Percentiles rank a stretch among this genome's conserved stretches.
phyloP scores from a whole-genome alignment of 2,329 filamentous ascomycete genomes.

The Lecanicillium sp. region DNA sequence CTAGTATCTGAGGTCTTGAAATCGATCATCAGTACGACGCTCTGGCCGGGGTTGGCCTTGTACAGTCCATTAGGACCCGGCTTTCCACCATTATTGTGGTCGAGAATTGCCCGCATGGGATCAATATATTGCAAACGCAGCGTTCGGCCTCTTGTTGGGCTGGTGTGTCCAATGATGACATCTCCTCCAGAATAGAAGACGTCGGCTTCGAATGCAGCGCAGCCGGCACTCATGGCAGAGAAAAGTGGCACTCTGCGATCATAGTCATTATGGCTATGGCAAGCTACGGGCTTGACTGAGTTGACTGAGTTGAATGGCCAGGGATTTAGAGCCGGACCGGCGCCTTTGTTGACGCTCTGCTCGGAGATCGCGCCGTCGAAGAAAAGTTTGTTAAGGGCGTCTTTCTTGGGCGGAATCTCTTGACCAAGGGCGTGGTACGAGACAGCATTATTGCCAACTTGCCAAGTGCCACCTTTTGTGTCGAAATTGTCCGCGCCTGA shows the following conservation, averaged over 20 bases:
- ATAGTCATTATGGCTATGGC: slow-evolving; percentile 67
- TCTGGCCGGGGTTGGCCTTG: slow-evolving; percentile 40
- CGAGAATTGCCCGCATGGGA: slow-evolving; percentile 9
- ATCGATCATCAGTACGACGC: slow-evolving; percentile 59
- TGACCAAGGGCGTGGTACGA: slow-evolving; percentile 13
- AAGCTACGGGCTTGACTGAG: slow-evolving; percentile 29
- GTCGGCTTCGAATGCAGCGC: slow-evolving; percentile 60
- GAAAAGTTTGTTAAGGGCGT: slow-evolving; percentile 12
- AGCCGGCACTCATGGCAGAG: slow-evolving; percentile 52
- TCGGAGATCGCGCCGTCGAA: slow-evolving; percentile 8
- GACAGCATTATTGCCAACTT: slow-evolving; percentile 11
- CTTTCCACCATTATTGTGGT: slow-evolving; percentile 11
- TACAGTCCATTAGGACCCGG: slow-evolving; percentile 41
- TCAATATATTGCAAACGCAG: slow-evolving; percentile 10
- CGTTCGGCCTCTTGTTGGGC: slow-evolving; percentile 7
- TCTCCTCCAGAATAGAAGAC: slow-evolving; percentile 51
- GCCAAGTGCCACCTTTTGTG: slow-evolving; percentile 14
- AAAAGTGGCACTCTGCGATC: slow-evolving; percentile 57
- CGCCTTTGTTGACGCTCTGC: slow-evolving; percentile 12
- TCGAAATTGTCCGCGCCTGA: slow-evolving; percentile 12
- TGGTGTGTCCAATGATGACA: slow-evolving; percentile 56
- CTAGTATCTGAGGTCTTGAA: slow-evolving; percentile 45
- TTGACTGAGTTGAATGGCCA: slow-evolving; percentile 12
- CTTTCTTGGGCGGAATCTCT: slow-evolving; percentile 9
- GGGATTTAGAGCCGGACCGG: slow-evolving; percentile 11